Evolutionary conservation across 1,284 basidiomycete genomes (phyloP).

Genomic region (Ganoderma meredithae): DNA sequence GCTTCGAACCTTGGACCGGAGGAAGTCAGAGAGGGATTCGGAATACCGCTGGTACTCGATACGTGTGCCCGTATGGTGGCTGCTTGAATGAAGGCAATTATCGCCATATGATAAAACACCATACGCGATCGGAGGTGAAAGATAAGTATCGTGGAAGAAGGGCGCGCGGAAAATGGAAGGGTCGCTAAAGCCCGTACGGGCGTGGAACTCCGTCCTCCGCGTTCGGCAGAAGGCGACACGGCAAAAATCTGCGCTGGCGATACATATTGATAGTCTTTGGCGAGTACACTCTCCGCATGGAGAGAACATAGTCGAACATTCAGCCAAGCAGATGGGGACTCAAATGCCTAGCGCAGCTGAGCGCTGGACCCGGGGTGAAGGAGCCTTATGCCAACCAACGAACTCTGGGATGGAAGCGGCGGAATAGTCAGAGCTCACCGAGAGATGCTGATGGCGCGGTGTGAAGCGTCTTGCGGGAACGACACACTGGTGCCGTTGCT

Average conservation of each 20-base stretch:
- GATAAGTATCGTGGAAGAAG: neutral
- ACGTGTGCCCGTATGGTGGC: neutral
- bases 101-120: neutral
- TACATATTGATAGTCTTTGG: neutral
- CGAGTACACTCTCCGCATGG: neutral
- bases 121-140: neutral
- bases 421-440: neutral
- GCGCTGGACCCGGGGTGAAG: conserved; percentile 17
- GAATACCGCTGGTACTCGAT: neutral
- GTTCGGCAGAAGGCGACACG: neutral
- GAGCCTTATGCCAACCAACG: conserved; percentile 14
- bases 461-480: conserved; percentile 7
- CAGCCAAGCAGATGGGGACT: neutral
- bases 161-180: neutral
- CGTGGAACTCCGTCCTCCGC: neutral
- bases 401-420: conserved; percentile 14
- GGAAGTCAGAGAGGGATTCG: neutral
- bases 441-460: neutral
- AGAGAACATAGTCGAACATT: neutral
- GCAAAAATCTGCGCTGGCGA: neutral
- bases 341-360: conserved; percentile 1
- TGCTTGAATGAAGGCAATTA: neutral
- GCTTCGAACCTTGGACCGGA: neutral
- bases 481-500: neutral
- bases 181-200: neutral